Percentiles rank a stretch among this genome's conserved stretches.
Conservation (phyloP, 345 rosid genomes). For the Fremontodendron californicum region DNA sequence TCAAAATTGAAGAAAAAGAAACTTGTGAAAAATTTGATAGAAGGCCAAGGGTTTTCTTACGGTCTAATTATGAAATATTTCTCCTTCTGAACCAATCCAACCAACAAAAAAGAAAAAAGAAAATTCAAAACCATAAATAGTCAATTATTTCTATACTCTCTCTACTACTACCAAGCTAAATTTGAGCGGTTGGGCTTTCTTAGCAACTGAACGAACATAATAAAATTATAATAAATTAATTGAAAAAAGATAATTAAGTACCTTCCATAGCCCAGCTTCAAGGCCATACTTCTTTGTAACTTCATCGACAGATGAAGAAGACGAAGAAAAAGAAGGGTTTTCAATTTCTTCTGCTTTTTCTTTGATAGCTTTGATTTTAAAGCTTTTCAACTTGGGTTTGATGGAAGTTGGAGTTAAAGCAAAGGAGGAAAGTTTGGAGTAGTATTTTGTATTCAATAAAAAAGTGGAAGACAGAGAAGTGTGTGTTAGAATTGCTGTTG, state of each 20-base stretch:
- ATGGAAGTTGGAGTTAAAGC: conserved; percentile 21
- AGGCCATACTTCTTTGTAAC: conserved; percentile 82
- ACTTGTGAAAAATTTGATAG: no score
- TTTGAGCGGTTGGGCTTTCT: not conserved
- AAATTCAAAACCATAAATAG: not conserved
- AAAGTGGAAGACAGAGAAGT: conserved; percentile 27
- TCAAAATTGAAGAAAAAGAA: not conserved
- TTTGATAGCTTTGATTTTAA: conserved; percentile 52
- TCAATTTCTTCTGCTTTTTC: conserved; percentile 50
- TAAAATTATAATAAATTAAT: not conserved
- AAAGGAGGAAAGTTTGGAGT: conserved; percentile 21
- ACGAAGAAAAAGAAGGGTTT: conserved; percentile 31
- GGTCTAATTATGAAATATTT: not conserved
- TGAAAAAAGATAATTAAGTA: conserved; percentile 19
- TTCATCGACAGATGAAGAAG: conserved; percentile 61
- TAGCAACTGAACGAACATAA: not conserved
- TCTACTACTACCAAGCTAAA: not conserved
- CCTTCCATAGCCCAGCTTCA: conserved; percentile 96
- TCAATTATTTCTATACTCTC: not conserved
- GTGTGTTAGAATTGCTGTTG: conserved; percentile 37
- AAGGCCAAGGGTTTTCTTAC: no score
- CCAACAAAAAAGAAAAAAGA: not conserved
- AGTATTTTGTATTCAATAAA: conserved; percentile 18
- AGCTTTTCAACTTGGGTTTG: conserved; percentile 27
- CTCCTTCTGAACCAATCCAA: not conserved